Evolutionary conservation across 768 basidiomycete genomes (phyloP), one percentile per base, ranked within the genome.

Genomic region (Rhodotorula diobovata): DNA sequence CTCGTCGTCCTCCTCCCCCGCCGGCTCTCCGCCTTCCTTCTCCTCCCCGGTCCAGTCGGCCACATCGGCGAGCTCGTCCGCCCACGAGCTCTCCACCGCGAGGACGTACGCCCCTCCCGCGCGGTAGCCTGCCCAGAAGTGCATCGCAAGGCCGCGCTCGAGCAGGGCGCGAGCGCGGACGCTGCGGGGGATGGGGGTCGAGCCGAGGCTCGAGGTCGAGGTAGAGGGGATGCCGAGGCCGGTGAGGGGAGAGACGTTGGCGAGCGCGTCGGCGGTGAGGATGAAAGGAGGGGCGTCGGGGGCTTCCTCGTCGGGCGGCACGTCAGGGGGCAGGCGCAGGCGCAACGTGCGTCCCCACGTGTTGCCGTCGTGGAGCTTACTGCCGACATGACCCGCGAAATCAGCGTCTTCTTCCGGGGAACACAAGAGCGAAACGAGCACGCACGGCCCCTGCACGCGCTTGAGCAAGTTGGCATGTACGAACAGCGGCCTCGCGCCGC

Each of bases 401-500:
- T 39, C 63, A n/a, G 11, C 2, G n/a, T 21, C 11, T 45, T 8
- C 12, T n/a, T 0, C 32, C 23, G 34, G 30, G 21, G 5, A 23
- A 53, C 23, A 34, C 18, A 34, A 8, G 34, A 37, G 48, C 25
- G 41, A 30, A 9, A 12, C 12, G 53, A 46, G 21, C 6, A 53
- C 62, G 28, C 28, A 71, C 69, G n/a, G n/a, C n/a, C 54, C 55
- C 1, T 51, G 25, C 25, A 76, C 80, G 69, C 82, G 80, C 67
- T 83, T 83, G 54, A 83, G 67, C 14, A 83, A 75, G 63, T 83
- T 83, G 75, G 80, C 81, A 70, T 82, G 82, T 0, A 82, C 79
- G 66, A 83, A 79, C 30, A 71, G 53, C 3, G 66, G 55, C 18
- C 66, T 10, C 8, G 41, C 66, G 4, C 46, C 30, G 14, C 55